Percentiles rank a stretch among this genome's conserved stretches.
phyloP scores from a whole-genome alignment of 2,329 filamentous ascomycete genomes.

The Xylariaceae sp. region DNA sequence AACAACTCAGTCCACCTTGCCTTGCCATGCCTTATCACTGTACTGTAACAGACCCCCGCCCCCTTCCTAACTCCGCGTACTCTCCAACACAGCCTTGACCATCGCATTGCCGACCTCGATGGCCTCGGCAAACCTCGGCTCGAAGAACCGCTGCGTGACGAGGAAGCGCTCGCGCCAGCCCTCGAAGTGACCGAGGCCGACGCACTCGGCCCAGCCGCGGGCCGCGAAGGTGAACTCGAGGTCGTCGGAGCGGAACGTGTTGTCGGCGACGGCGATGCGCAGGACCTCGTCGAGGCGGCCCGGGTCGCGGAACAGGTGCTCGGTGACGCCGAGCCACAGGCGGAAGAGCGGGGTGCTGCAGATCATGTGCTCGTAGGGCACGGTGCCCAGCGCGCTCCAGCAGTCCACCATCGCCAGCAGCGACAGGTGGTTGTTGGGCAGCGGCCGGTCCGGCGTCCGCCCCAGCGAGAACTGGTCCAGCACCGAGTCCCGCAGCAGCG shows the following conservation, averaged over 20 bases:
- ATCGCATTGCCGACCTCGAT: constrained; percentile 90
- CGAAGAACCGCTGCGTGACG: constrained; percentile 87
- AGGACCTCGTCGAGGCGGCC: constrained; percentile 82
- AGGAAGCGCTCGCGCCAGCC: constrained; percentile 91
- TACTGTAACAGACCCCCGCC: background rate
- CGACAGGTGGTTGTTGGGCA: constrained; percentile 91
- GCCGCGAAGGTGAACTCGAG: constrained; percentile 98
- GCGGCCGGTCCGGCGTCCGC: constrained; percentile 42
- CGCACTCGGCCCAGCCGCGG: constrained; percentile 92
- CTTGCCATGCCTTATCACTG: background rate
- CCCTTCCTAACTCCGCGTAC: constrained; percentile 52
- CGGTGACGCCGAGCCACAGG: constrained; percentile 94
- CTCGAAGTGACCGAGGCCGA: constrained; percentile 88
- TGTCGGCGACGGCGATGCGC: constrained; percentile 83
- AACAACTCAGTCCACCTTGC: background rate
- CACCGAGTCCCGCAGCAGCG: constrained; percentile 78
- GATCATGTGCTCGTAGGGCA: constrained; percentile 99
- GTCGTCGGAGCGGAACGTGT: constrained; percentile 92
- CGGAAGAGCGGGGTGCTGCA: constrained; percentile 97
- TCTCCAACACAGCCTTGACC: constrained; percentile 93
- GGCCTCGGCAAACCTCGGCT: constrained; percentile 85
- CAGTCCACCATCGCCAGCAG: constrained; percentile 97
- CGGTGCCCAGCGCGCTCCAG: constrained; percentile 91
- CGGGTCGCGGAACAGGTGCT: constrained; percentile 87
- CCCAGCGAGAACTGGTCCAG: constrained; percentile 87